Evolutionary conservation across 805 yeast species (phyloP), one percentile per base, ranked within the genome.

Genomic region (Saturnispora saitoi): DNA sequence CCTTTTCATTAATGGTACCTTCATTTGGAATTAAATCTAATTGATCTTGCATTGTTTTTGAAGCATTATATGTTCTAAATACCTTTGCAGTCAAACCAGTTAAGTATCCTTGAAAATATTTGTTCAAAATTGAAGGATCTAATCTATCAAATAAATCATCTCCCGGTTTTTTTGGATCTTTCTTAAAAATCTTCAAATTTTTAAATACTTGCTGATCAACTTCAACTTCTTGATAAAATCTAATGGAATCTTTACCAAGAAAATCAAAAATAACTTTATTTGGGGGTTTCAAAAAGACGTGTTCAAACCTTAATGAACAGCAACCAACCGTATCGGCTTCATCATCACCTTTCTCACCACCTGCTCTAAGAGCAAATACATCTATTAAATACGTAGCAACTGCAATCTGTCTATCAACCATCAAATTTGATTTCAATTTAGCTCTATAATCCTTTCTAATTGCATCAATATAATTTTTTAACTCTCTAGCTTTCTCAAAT

Each of bases 271-370:
- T 76, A 14, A 91, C 96, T 4, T 75, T 83, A 56, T 79, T 80
- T 8, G 96, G 96, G 2, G 96, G 95, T 56, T 78, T 78, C 50
- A 91, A 71, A 1, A 90, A 82, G 40, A 91, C 77, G 66, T 90
- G 98, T 63, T 90, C 98, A 60, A 70, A 90, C 59, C 98, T 72
- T 56, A 91, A 74, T 1, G 97, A 90, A 68, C 98, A 91, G 67
- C 98, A 91, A 41, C 98, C 98, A 41, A 91, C 98, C 1, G 98
- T 91, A 63, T 91, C 98, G 2, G 98, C 98, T 63, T 90, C 97
- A 56, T 91, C 98, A 3, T 91, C 98, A 10, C 91, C 84, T 64
- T 91, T 91, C 66, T 91, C 97, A 58, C 97, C 96, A 63, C 97
- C 97, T 1, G 97, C 97, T 83, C 98, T 86, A 55, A 91, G 74